phyloP scores from a whole-genome alignment of 805 yeast species.

The Teunomyces gatunensis region DNA sequence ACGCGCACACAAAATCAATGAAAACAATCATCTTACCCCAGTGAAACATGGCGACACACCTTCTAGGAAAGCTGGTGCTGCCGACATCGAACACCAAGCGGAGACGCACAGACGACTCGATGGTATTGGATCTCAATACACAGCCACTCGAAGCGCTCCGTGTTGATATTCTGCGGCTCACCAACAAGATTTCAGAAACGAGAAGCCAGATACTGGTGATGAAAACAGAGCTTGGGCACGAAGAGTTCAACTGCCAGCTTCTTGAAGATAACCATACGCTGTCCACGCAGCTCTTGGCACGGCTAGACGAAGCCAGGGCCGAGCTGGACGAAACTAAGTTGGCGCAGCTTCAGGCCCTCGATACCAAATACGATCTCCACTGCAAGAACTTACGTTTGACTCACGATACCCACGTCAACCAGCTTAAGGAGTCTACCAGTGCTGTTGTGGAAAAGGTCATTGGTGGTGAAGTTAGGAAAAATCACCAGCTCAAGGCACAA shows the following conservation, averaged over 20 bases:
- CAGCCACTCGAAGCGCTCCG: neutral
- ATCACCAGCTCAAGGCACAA: slow-evolving; percentile 23
- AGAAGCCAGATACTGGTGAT: slow-evolving; percentile 1
- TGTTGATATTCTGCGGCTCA: neutral
- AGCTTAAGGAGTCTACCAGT: slow-evolving; percentile 27
- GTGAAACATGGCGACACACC: slow-evolving; percentile 1
- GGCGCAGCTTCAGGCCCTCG: neutral
- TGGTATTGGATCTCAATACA: neutral
- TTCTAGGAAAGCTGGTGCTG: neutral
- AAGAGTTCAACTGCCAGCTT: slow-evolving; percentile 13
- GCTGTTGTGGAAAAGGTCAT: slow-evolving; percentile 39
- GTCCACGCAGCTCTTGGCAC: neutral
- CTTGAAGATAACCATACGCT: slow-evolving; percentile 2
- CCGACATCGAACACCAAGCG: neutral
- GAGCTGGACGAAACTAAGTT: neutral
- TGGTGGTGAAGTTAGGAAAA: slow-evolving; percentile 27
- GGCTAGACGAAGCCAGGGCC: neutral
- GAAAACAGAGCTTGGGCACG: slow-evolving; percentile 6
- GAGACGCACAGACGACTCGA: neutral
- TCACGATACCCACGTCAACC: slow-evolving; percentile 22
- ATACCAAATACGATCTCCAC: slow-evolving; percentile 7
- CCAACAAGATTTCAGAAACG: neutral
- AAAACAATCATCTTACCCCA: slow-evolving; percentile 1
- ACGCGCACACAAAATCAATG: slow-evolving; percentile 4
- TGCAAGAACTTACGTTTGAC: slow-evolving; percentile 17